These are phyloP conservation scores for Stephania japonica DNA, from an alignment of 164 flowering plant species.

Conservation along the genomic window DNA sequence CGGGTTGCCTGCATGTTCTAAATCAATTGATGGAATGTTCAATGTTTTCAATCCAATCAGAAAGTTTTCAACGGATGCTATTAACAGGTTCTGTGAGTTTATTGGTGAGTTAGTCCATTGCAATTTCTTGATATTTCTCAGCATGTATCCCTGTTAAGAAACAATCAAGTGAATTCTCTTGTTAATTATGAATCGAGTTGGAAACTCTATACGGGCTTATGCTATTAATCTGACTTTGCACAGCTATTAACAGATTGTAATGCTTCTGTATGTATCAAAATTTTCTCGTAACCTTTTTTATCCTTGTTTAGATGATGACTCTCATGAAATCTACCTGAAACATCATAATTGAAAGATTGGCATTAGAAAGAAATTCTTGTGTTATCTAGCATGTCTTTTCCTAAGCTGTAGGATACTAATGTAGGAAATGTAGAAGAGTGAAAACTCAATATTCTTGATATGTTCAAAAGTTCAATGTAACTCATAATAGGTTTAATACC, in stretches of 20 bases:
- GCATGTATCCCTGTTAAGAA: not conserved
- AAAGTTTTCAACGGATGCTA: conserved; percentile 34
- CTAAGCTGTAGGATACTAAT: not conserved
- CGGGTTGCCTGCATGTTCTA: conserved; percentile 22
- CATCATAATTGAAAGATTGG: not conserved
- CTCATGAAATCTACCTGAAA: not conserved
- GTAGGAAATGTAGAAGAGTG: not conserved
- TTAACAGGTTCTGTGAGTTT: conserved; percentile 46
- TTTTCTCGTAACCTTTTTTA: not conserved
- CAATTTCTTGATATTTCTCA: not conserved
- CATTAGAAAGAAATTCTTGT: not conserved
- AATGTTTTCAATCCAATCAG: conserved; percentile 47
- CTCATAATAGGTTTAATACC: too few relatives aligned
- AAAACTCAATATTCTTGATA: too few relatives aligned
- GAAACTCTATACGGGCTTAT: not conserved
- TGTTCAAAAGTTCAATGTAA: too few relatives aligned
- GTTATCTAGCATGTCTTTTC: not conserved
- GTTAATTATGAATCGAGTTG: not conserved
- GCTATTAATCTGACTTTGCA: not conserved
- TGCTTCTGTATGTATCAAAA: not conserved
- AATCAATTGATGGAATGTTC: conserved; percentile 53
- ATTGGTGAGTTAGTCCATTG: conserved; percentile 41
- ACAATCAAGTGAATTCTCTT: not conserved
- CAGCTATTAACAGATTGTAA: not conserved
- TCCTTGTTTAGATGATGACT: not conserved